These are phyloP conservation scores for Lepidium africanum DNA, from an alignment of 345 rosid species.

Conservation along the genomic window DNA sequence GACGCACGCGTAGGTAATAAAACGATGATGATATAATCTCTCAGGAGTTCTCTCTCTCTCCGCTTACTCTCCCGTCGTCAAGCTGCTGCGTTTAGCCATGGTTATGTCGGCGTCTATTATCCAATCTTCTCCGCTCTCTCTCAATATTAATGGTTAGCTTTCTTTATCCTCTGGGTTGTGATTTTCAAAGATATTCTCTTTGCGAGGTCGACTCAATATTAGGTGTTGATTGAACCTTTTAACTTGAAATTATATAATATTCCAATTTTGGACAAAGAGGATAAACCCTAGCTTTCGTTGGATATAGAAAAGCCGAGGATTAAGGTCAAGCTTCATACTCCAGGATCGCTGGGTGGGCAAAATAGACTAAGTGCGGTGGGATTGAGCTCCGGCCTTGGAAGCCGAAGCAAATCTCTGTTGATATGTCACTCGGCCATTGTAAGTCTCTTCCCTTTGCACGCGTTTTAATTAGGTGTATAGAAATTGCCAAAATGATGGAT, in stretches of 20 bases:
- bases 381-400: not conserved
- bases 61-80: not conserved
- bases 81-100: constrained; percentile 6
- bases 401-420: constrained; percentile 23
- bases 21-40: not conserved
- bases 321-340: constrained; percentile 1
- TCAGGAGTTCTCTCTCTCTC: not conserved
- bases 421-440: constrained; percentile 34
- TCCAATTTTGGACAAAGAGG: not conserved
- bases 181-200: not conserved
- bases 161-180: not conserved
- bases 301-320: constrained; percentile 10
- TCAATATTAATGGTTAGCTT: constrained; percentile 9
- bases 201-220: not conserved
- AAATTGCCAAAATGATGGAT: not conserved
- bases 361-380: constrained; percentile 20
- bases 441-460: constrained; percentile 1
- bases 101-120: constrained; percentile 25
- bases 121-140: constrained; percentile 12
- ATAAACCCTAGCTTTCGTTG: not conserved
- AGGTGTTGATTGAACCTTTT: not conserved
- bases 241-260: not conserved
- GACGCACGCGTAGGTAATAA: not conserved
- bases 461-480: not conserved
- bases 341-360: not conserved